Percentiles rank a stretch among this genome's conserved stretches.
Conservation (phyloP, 495 filamentous ascomycete genomes). For the Glutinoglossum americanum region DNA sequence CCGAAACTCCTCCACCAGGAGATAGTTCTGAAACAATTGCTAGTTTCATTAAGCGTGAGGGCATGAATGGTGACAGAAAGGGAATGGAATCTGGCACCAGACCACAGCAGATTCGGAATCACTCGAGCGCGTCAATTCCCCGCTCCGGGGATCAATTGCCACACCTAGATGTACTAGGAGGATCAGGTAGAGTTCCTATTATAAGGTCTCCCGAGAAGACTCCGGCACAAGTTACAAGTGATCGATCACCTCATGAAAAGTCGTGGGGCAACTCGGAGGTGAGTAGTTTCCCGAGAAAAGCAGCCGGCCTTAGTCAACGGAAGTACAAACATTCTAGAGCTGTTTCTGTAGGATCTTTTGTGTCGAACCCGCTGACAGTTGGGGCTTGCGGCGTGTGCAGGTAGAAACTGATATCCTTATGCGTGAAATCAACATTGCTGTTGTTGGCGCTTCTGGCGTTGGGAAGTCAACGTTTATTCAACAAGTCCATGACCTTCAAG, state of each 20-base stretch:
- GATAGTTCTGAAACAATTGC: not conserved
- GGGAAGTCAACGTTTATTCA: slow-evolving; percentile 87
- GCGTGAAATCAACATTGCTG: slow-evolving; percentile 60
- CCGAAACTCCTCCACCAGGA: not conserved
- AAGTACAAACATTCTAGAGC: no score
- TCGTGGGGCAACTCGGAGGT: not conserved
- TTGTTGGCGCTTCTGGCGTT: slow-evolving; percentile 58
- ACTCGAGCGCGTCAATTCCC: not conserved
- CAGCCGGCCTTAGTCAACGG: no score
- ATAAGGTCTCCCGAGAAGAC: not conserved
- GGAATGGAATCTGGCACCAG: not conserved
- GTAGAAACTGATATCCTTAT: slow-evolving; percentile 15
- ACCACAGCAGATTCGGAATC: not conserved
- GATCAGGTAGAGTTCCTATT: not conserved
- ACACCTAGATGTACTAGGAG: not conserved
- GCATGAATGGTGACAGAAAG: not conserved
- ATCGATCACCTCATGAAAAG: not conserved
- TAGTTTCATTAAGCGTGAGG: not conserved
- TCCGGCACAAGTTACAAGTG: not conserved
- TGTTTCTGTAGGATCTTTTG: not conserved
- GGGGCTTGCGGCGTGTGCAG: not conserved
- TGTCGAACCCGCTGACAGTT: not conserved
- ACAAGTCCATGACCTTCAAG: slow-evolving; percentile 47
- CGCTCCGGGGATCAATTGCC: not conserved
- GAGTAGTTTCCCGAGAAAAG: not conserved